These are phyloP conservation scores for Phytophthora podocarpi DNA, from an alignment of 352 stramenopile species.

Conservation along the genomic window DNA sequence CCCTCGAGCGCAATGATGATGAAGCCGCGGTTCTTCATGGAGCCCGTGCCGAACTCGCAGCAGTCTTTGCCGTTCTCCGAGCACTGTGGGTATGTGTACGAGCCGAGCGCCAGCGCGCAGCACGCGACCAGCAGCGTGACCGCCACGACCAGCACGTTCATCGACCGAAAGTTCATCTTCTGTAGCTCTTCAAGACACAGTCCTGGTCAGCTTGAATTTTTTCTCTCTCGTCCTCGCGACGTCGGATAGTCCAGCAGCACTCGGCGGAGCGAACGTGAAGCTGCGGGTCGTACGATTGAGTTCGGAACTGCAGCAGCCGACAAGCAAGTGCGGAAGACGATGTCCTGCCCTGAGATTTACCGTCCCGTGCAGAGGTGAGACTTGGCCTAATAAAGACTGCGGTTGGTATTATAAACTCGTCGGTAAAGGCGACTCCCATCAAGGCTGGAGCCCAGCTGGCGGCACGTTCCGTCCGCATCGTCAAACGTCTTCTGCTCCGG, in stretches of 20 bases:
- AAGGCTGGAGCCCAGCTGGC: constrained; percentile 9
- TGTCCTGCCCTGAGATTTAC: constrained; percentile 15
- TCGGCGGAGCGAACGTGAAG: background rate
- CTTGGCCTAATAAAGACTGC: background rate
- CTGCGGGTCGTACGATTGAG: constrained; percentile 29
- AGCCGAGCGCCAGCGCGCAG: constrained; percentile 27
- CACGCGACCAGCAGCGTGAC: constrained; percentile 31
- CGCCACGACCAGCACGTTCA: constrained; percentile 28
- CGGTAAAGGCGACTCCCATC: constrained; percentile 23
- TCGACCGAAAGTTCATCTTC: constrained; percentile 29
- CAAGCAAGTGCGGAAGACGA: constrained; percentile 9
- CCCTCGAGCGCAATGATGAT: constrained; percentile 51
- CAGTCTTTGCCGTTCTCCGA: constrained; percentile 44
- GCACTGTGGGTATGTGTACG: constrained; percentile 66
- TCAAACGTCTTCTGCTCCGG: constrained; percentile 18
- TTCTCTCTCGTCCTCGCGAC: background rate
- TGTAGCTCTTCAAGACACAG: constrained; percentile 10
- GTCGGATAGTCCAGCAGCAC: constrained; percentile 10
- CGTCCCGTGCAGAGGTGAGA: constrained; percentile 9
- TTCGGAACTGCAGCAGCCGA: constrained; percentile 1
- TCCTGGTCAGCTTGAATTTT: constrained; percentile 2
- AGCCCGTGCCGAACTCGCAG: constrained; percentile 55
- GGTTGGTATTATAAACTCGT: no score
- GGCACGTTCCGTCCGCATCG: constrained; percentile 12
- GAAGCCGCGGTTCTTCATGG: constrained; percentile 70